Base-by-base conservation (phyloP, 768 basidiomycete genomes). In the Macrolepiota albuminosa region DNA sequence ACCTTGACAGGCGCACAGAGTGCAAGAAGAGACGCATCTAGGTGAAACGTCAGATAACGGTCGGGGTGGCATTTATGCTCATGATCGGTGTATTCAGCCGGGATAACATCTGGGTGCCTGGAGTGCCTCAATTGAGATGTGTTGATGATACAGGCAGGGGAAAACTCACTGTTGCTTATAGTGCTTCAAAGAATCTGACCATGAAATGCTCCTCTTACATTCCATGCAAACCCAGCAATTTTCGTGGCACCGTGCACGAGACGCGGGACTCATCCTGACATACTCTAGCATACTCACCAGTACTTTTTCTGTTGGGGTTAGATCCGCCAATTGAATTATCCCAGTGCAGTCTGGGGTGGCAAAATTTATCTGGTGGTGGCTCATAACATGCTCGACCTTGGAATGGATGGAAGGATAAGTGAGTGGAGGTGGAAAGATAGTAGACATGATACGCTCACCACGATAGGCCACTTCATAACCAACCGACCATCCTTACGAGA, bases 381-480 rank as follows among this genome's bases (percentile, higher is more conserved):
- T 26, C 24, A 16, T 46, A 34, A 43, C n/a, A 56, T 56, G 54
- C 11, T 56, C 10, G 18, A 42, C 34, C 54, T 55, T 26, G 24
- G 14, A 14, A 47, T 7, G 6, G 6, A 13, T 5, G 34, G 5
- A 50, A 2, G 26, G 13, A 34, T 50, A 9, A 50, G 49, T 31
- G 11, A n/a, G 16, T 21, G 1, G 21, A 6, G 10, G 16, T 21
- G 1, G 21, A 6, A 5, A 34, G 18, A 34, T 16, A 6, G 9
- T 21, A 50, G 11, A 21, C 3, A 50, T 34, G 18, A 34, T 34
- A 21, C 29, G 40, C 60, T 16, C 54, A 62, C 59, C 16, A 60
- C 58, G 21, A n/a, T 34, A 24, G 59, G 63, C 63, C 65, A 66
- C 40, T 37, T 62, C 64, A 65, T 65, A 14, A 63, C 4, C 13